Evolutionary conservation across 1,284 basidiomycete genomes (phyloP), one percentile per base, ranked within the genome.

Genomic region (Ustilago curta): DNA sequence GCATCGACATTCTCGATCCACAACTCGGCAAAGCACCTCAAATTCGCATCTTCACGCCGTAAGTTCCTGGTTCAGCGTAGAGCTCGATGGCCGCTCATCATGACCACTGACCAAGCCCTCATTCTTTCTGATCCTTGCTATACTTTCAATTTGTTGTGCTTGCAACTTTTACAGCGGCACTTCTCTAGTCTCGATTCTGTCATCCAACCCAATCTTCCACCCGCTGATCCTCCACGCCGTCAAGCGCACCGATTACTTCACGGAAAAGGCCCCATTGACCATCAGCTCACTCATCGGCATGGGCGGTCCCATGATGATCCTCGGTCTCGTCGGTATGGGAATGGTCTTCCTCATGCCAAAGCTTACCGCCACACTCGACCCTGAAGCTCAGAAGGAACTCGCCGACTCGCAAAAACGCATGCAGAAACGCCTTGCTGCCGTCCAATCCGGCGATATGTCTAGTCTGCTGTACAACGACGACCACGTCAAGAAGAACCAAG

Each of bases 351-450:
- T 64, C 57, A 27, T 64, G 42, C 65, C 65, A 39, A 78, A 70
- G 55, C 57, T 69, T 48, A 75, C 70, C 9, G 70, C 70, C 8
- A 29, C 60, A 11, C 51, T 78, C 21, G 76, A 78, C 25, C 73
- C 76, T 2, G 76, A 78, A 40, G 56, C 76, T 3, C 73, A 71
- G n/a, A 62, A 68, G 49, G 76, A 78, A 44, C 49, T 78, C 42
- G 65, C 64, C 21, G 69, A 71, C 7, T 68, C 66, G 21, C 76
- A 76, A 29, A 59, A 56, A 5, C 49, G 61, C n/a, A 76, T 78
- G 63, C 69, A 78, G 51, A 71, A 75, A 49, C 70, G 74, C 42
- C 27, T 78, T 32, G 66, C 68, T 12, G 76, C 76, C 12, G 55
- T 78, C 7, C 76, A 78, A 51, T 66, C 62, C 3, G 76, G 76